Evolutionary conservation across 192 early-diverging fungal genomes (phyloP).

Genomic region (Kickxella alabastrina): DNA sequence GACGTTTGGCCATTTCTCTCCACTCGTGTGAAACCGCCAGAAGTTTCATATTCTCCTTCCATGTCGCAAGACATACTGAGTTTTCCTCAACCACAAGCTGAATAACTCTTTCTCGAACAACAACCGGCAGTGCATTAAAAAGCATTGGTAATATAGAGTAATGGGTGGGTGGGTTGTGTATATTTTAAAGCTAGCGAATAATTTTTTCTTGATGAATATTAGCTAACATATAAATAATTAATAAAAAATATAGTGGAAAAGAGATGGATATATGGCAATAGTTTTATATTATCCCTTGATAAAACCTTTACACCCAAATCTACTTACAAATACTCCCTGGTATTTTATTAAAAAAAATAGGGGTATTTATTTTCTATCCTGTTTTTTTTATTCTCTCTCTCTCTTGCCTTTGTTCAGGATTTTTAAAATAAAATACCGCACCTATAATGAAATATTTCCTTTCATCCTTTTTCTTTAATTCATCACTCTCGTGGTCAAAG

Average conservation of each 20-base stretch:
- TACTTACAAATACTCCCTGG: too few relatives aligned
- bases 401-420: not conserved
- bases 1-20: not conserved
- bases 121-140: not conserved
- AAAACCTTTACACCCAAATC: too few relatives aligned
- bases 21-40: conserved; percentile 3
- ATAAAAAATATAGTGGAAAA: too few relatives aligned
- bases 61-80: not conserved
- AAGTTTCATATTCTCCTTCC: conserved; percentile 1
- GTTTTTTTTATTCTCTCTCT: not conserved
- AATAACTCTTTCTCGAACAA: conserved; percentile 2
- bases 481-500: too few relatives aligned
- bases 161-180: too few relatives aligned
- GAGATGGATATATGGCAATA: too few relatives aligned
- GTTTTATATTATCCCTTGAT: too few relatives aligned
- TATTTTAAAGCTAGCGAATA: too few relatives aligned
- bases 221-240: too few relatives aligned
- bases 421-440: too few relatives aligned
- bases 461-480: not conserved
- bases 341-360: not conserved
- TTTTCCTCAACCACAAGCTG: not conserved
- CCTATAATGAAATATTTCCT: conserved; percentile 1
- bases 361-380: not conserved
- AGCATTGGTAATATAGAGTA: too few relatives aligned
- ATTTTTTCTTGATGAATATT: too few relatives aligned